These are phyloP conservation scores for Setomelanomma holmii DNA, from an alignment of 2,329 filamentous ascomycete species.

Conservation along the genomic window DNA sequence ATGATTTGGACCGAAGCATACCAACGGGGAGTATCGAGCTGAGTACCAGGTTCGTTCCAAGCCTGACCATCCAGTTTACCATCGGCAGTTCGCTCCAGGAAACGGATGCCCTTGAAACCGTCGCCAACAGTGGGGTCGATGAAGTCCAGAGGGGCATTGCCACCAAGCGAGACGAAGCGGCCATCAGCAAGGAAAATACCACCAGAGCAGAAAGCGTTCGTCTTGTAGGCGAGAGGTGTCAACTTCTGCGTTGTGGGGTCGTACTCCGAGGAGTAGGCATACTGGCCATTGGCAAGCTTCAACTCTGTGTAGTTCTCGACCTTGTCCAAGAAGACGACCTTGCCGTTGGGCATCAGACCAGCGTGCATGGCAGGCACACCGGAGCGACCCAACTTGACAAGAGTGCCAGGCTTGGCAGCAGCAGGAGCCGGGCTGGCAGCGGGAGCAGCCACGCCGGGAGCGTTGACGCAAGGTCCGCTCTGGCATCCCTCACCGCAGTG, in stretches of 20 bases:
- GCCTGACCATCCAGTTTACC: constrained; percentile 55
- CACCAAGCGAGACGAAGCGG: constrained; percentile 62
- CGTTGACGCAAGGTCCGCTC: constrained; percentile 59
- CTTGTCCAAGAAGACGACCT: constrained; percentile 68
- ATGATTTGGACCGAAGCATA: constrained; percentile 67
- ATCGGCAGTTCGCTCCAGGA: constrained; percentile 57
- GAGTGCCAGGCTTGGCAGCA: constrained; percentile 54
- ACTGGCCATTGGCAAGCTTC: constrained; percentile 60
- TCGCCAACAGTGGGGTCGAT: constrained; percentile 66
- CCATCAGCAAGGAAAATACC: constrained; percentile 66
- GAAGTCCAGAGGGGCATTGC: constrained; percentile 63
- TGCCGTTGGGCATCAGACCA: constrained; percentile 64
- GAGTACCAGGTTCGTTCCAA: constrained; percentile 65
- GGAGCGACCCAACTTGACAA: constrained; percentile 60
- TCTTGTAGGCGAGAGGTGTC: constrained; percentile 59
- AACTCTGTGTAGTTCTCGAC: constrained; percentile 68
- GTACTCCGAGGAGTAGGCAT: constrained; percentile 67
- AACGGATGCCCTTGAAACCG: constrained; percentile 66
- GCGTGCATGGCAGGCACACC: constrained; percentile 71
- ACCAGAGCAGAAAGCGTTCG: constrained; percentile 68
- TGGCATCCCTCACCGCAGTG: constrained; percentile 65
- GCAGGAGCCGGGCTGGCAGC: constrained; percentile 55
- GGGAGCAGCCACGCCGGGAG: constrained; percentile 49
- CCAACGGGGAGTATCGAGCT: constrained; percentile 64
- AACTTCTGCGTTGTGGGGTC: constrained; percentile 59